These are phyloP conservation scores for Thinopyrum elongatum DNA, from an alignment of 176 grass and related monocot species.

Conservation along the genomic window DNA sequence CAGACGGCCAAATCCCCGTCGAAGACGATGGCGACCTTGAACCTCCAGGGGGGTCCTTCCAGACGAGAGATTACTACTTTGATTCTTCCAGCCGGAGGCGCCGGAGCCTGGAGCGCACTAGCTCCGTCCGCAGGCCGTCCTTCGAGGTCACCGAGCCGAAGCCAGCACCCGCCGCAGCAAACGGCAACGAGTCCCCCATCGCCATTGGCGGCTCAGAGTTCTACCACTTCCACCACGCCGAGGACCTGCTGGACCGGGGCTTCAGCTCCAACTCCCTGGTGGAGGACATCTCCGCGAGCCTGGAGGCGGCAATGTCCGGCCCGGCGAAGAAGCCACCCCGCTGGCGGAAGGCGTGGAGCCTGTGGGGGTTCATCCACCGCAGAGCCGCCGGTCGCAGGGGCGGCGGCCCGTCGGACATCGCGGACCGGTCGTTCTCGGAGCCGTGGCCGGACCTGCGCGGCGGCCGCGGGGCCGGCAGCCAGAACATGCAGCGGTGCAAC, in stretches of 20 bases:
- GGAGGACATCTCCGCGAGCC: slow-evolving; percentile 85
- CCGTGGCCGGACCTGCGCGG: slow-evolving; percentile 67
- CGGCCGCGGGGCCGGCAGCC: slow-evolving; percentile 17
- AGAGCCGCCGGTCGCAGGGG: slow-evolving; percentile 34
- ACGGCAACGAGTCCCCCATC: slow-evolving; percentile 51
- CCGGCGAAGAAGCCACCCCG: slow-evolving; percentile 67
- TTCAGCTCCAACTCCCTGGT: slow-evolving; percentile 86
- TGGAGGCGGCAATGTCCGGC: slow-evolving; percentile 67
- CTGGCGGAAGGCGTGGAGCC: slow-evolving; percentile 90
- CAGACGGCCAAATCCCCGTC: slow-evolving; percentile 88
- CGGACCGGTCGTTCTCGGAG: slow-evolving; percentile 83
- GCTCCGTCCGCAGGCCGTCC: slow-evolving; percentile 58
- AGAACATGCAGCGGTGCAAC: slow-evolving; percentile 75
- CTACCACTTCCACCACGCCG: slow-evolving; percentile 70
- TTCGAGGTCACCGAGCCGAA: slow-evolving; percentile 47
- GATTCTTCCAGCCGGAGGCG: slow-evolving; percentile 67
- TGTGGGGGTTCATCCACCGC: slow-evolving; percentile 83
- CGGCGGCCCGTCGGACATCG: slow-evolving; percentile 51
- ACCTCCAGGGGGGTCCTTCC: slow-evolving; percentile 56
- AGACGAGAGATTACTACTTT: slow-evolving; percentile 84
- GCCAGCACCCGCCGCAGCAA: neutral
- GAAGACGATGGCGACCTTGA: slow-evolving; percentile 61
- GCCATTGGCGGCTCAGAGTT: slow-evolving; percentile 67
- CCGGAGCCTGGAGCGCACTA: slow-evolving; percentile 73
- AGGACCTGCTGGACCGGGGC: slow-evolving; percentile 76